These are phyloP conservation scores for Suillus hirtellus DNA, from an alignment of 768 basidiomycete genomes.

Conservation along the genomic window DNA sequence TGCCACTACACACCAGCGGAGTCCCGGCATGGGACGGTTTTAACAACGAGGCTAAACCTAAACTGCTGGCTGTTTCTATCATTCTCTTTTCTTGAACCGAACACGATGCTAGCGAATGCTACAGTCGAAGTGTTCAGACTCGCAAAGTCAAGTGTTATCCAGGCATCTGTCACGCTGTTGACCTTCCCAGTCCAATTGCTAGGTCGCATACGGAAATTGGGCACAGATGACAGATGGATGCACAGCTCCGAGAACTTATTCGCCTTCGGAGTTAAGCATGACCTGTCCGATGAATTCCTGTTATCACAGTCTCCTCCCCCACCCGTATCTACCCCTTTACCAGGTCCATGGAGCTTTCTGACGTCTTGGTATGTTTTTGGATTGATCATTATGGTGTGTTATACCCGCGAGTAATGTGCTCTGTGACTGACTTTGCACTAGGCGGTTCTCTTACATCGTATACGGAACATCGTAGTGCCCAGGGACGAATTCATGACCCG, in stretches of 20 bases:
- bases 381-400: constrained; percentile 61
- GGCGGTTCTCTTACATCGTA: constrained; percentile 72
- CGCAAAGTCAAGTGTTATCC: not conserved
- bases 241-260: constrained; percentile 20
- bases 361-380: constrained; percentile 74
- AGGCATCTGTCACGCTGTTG: constrained; percentile 31
- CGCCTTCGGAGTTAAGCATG: constrained; percentile 6
- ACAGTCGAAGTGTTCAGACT: not conserved
- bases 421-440: constrained; percentile 25
- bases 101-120: constrained; percentile 6
- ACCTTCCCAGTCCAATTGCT: constrained; percentile 42
- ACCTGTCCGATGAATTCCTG: constrained; percentile 8
- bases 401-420: not conserved
- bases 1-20: not conserved
- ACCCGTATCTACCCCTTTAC: constrained; percentile 33
- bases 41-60: constrained; percentile 6
- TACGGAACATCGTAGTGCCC: constrained; percentile 77
- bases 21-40: not conserved
- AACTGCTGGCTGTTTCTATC: not conserved
- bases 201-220: constrained; percentile 39
- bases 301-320: constrained; percentile 15
- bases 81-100: not conserved
- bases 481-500: constrained; percentile 31
- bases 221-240: constrained; percentile 38
- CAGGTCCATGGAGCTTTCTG: constrained; percentile 71